A percentile compares a stretch with the other conserved stretches of the same genome.
Conservation (phyloP, 192 early-diverging fungal genomes). For the Podila minutissima region DNA sequence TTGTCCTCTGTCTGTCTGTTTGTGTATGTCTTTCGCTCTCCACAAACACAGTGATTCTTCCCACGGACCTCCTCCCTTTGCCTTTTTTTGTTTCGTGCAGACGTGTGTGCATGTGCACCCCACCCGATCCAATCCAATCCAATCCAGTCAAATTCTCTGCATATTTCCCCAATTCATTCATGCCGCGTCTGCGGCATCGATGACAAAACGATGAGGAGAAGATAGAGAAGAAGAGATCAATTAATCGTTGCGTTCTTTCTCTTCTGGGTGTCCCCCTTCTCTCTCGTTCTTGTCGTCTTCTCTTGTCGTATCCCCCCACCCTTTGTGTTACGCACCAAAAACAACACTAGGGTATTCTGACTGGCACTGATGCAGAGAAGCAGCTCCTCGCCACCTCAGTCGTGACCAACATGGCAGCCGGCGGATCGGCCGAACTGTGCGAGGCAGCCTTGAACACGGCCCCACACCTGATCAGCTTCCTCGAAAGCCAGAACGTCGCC, state of each 20-base stretch:
- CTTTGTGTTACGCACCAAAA: too few species aligned
- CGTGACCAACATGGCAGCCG: constrained; percentile 69
- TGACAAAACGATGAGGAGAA: too few species aligned
- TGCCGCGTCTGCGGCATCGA: too few species aligned
- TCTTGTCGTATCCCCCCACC: too few species aligned
- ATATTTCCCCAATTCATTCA: background rate
- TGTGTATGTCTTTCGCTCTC: background rate
- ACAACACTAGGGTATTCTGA: constrained; percentile 47
- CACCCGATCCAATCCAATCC: too few species aligned
- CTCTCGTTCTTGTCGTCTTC: too few species aligned
- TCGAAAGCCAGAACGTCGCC: constrained; percentile 60
- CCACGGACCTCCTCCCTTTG: background rate
- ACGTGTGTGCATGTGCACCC: background rate
- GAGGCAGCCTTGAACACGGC: constrained; percentile 54
- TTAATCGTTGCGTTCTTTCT: too few species aligned
- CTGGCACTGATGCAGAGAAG: constrained; percentile 58
- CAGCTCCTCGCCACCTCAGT: constrained; percentile 67
- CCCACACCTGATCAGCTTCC: constrained; percentile 60
- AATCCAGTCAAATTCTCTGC: too few species aligned
- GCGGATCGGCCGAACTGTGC: constrained; percentile 56
- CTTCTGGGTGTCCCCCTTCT: too few species aligned
- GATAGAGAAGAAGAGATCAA: background rate
- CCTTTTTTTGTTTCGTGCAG: background rate
- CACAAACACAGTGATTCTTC: background rate
- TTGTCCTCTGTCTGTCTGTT: background rate